Percentiles rank a stretch among this genome's conserved stretches.
These are phyloP conservation scores for Ophiostoma novo-ulmi DNA, from an alignment of 2,329 filamentous ascomycete genomes.

Conservation along the genomic window DNA sequence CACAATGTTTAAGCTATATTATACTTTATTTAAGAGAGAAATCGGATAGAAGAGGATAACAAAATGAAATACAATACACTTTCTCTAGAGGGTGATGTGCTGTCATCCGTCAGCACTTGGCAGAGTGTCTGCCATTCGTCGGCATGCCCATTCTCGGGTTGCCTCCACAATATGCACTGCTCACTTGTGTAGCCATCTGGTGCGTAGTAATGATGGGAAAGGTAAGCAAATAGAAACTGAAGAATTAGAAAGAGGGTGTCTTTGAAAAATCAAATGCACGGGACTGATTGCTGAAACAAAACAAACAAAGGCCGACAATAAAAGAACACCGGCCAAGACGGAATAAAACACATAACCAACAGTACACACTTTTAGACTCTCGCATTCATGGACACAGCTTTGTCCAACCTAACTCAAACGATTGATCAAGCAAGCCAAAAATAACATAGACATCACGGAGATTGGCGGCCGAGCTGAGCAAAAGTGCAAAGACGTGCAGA, in stretches of 20 bases:
- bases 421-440: neutral
- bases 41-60: neutral
- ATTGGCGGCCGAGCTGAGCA: neutral
- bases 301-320: neutral
- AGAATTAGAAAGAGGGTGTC: neutral
- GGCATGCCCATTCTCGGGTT: no score
- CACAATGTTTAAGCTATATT: no score
- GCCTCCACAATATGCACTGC: neutral
- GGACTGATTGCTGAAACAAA: neutral
- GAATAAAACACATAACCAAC: neutral
- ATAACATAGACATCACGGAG: neutral
- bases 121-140: neutral
- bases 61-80: neutral
- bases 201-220: neutral
- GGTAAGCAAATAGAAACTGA: neutral
- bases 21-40: neutral
- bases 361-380: neutral
- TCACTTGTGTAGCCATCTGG: neutral
- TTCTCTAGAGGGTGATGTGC: neutral
- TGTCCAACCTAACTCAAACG: neutral
- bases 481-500: conserved; percentile 1
- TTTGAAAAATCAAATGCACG: neutral
- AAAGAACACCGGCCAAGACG: no score
- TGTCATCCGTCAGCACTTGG: conserved; percentile 1
- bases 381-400: neutral